A percentile compares a stretch with the other conserved stretches of the same genome.
Conservation (phyloP, 2,329 filamentous ascomycete species). For the Orbilia quercus region DNA sequence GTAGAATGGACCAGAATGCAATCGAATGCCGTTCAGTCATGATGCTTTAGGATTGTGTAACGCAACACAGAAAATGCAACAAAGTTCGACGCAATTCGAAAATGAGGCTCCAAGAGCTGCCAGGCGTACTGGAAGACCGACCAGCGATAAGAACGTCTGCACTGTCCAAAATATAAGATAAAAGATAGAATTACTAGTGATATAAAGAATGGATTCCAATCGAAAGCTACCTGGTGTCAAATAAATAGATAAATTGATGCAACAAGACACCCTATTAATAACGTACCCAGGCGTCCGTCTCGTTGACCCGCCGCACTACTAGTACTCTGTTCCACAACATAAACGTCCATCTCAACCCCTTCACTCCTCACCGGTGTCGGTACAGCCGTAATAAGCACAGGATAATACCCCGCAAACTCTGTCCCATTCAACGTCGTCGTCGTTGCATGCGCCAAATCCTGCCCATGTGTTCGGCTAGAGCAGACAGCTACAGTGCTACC, state of each 20-base stretch:
- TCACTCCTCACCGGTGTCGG: slow-evolving; percentile 14
- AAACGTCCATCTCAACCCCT: slow-evolving; percentile 11
- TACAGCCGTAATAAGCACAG: slow-evolving; percentile 30
- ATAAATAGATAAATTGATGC: too few relatives aligned
- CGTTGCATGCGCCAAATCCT: slow-evolving; percentile 16
- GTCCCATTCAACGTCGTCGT: slow-evolving; percentile 28
- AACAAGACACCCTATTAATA: neutral
- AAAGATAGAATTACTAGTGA: too few relatives aligned
- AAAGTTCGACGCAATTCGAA: neutral
- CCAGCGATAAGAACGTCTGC: too few relatives aligned
- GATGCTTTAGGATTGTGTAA: slow-evolving; percentile 24
- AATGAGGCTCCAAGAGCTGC: too few relatives aligned
- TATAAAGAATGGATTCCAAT: too few relatives aligned
- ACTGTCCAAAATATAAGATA: too few relatives aligned
- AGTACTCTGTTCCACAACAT: slow-evolving; percentile 7
- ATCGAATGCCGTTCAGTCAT: slow-evolving; percentile 1
- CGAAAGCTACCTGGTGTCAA: too few relatives aligned
- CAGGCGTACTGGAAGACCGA: too few relatives aligned
- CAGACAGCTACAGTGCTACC: slow-evolving; percentile 25
- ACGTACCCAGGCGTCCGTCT: neutral
- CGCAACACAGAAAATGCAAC: slow-evolving; percentile 24
- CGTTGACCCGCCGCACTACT: slow-evolving; percentile 1
- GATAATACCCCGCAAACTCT: slow-evolving; percentile 45
- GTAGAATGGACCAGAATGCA: too few relatives aligned
- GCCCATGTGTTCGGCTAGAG: slow-evolving; percentile 38